Evolutionary conservation across 192 early-diverging fungal genomes (phyloP), one percentile per base, ranked within the genome.

Genomic region (Haplosporangium gracile): DNA sequence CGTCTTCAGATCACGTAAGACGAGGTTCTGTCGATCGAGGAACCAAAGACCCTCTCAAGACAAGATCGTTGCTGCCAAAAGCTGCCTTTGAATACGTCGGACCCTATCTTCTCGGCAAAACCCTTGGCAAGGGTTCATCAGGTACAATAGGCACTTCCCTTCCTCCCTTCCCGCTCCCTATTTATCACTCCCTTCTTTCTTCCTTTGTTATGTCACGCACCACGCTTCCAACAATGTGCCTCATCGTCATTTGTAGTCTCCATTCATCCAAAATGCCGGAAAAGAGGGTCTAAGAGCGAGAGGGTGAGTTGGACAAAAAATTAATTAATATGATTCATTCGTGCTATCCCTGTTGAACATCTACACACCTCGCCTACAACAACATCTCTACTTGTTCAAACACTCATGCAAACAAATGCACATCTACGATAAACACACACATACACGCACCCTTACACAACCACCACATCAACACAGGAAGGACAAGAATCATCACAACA

Each of bases 51-150:
- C 47, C 79, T 60, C 18, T 68, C 38, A 80, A 69, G 76, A 70
- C 79, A 68, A 75, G 70, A 47, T 81, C 84, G 7, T 72, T 76
- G 51, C 77, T 74, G 49, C 76, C 84, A 7, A 86, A 86, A 47
- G 29, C 79, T 26, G 75, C 70, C 26, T 39, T 53, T 34, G 84
- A 91, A 40, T 84, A 91, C 68, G 84, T 91, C 18, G 91, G 91
- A 49, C 88, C 90, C 43, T 91, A 91, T 39, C 80, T 85, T 71
- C 77, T 91, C 42, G 89, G 91, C 5, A 89, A 89, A 55, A 90
- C 89, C 38, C 43, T 91, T n/a, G 91, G 91, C 55, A 91, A 89
- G 78, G 91, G 91, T 24, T 90, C 91, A 36, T 91, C 91, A 80
- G 91, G 91, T 91, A 91, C 70, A 53, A 15, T 75, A 40, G 4